Percentiles rank a stretch among this genome's conserved stretches.
phyloP scores from a whole-genome alignment of 441 rosid species.

The Adansonia gregorii region DNA sequence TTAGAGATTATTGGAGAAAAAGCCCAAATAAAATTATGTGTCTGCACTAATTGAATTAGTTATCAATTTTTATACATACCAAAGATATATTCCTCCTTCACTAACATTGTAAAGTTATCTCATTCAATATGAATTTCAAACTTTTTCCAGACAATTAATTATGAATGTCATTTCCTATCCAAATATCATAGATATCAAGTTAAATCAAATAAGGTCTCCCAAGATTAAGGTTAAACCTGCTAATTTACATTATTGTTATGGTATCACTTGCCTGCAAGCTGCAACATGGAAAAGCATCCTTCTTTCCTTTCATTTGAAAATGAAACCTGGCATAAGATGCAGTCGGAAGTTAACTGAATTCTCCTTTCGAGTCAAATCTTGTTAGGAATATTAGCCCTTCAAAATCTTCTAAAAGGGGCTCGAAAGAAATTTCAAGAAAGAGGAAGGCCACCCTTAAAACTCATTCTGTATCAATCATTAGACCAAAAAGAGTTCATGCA shows the following conservation, averaged over 20 bases:
- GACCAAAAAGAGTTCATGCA: neutral
- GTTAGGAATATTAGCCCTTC: conserved; percentile 2
- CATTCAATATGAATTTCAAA: conserved; percentile 6
- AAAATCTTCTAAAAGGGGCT: neutral
- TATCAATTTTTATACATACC: neutral
- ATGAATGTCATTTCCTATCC: conserved; percentile 2
- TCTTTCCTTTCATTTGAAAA: neutral
- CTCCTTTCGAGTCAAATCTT: neutral
- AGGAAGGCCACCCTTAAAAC: neutral
- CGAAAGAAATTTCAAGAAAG: neutral
- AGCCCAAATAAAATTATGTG: too few species aligned
- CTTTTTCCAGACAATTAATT: neutral
- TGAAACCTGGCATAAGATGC: neutral
- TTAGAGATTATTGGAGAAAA: too few species aligned
- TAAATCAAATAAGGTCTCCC: neutral
- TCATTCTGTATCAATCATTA: neutral
- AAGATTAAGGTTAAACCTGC: neutral
- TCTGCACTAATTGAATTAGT: neutral
- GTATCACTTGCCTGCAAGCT: conserved; percentile 13
- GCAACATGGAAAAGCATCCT: neutral
- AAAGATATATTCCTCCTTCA: neutral
- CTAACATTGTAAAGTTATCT: neutral
- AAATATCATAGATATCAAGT: neutral
- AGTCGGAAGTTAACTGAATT: neutral
- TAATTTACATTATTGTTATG: neutral